Base-by-base conservation (phyloP, 106 monocot species). In the Chionographis japonica region DNA sequence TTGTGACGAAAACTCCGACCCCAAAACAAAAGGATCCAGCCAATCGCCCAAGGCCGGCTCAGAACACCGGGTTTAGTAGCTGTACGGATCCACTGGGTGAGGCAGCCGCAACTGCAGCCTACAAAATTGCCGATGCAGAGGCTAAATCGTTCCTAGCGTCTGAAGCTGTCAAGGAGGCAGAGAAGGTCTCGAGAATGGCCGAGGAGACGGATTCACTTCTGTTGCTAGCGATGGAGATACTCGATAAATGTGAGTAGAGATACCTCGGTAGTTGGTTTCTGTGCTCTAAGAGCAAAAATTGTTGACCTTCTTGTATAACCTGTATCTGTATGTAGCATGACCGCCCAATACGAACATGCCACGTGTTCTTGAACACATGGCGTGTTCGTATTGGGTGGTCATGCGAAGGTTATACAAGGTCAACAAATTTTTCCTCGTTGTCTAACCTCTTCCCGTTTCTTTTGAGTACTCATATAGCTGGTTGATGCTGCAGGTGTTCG, bases 101-200 rank as follows among this genome's bases (percentile, higher is more conserved):
- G 37, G 88, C 70, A 39, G 66, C 87, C 14, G 66, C 41, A 38
- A 62, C 72, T 40, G 88, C 86, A 13, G 91, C 84, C 2, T 84
- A 78, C 72, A 88, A 73, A 68, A 82, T 92, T 54, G 81, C 92
- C 10, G 95, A 95, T 39, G 88, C 95, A 43, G 95, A 92, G 61
- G 86, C 89, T 15, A 95, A 95, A 73, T 67, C 86, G 20, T 84
- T 74, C 50, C 61, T 92, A 18, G 95, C 92, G 54, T 80, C 84
- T 35, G 92, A 95, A 75, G 89, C 88, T n/a, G 75, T 84, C 9
- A 95, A 82, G 69, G 86, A 92, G 62, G 77, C 75, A 13, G 95
- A 95, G 62, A 86, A 73, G 58, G 75, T 89, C 27, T 40, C 75
- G 5, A 92, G 62, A 67, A 75, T 95, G 86, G 79, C 84, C 6